A percentile compares a stretch with the other conserved stretches of the same genome.
These are phyloP conservation scores for Poronia punctata DNA, from an alignment of 495 filamentous ascomycete genomes.

Conservation along the genomic window DNA sequence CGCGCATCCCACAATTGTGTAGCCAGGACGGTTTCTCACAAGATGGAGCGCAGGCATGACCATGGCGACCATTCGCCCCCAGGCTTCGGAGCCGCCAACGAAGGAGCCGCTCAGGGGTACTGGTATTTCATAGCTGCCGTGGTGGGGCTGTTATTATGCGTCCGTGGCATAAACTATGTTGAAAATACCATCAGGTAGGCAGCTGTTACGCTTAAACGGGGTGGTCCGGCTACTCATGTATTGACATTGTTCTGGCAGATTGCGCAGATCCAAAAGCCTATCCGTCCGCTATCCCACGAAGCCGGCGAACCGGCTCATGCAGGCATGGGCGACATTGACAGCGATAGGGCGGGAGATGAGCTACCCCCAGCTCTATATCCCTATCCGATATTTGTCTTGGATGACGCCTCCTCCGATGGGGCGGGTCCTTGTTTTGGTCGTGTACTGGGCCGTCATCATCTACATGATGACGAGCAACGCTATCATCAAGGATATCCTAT, in stretches of 20 bases:
- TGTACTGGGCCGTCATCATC: constrained; percentile 51
- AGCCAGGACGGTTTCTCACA: constrained; percentile 4
- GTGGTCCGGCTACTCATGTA: background rate
- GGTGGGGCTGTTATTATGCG: constrained; percentile 27
- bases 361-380: constrained; percentile 55
- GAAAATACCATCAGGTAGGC: constrained; percentile 28
- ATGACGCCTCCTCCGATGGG: constrained; percentile 52
- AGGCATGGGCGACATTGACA: constrained; percentile 57
- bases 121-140: constrained; percentile 45
- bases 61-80: constrained; percentile 19
- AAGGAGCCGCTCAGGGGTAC: constrained; percentile 35
- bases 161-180: constrained; percentile 34
- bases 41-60: constrained; percentile 23
- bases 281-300: constrained; percentile 52
- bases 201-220: background rate
- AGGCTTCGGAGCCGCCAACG: constrained; percentile 33
- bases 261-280: constrained; percentile 29
- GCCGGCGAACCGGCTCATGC: constrained; percentile 51
- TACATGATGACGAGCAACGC: constrained; percentile 48
- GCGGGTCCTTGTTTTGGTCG: constrained; percentile 43
- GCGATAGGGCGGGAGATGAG: constrained; percentile 61
- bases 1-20: background rate
- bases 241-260: constrained; percentile 20
- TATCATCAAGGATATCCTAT: constrained; percentile 34
- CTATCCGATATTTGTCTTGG: constrained; percentile 39